Base-by-base conservation (phyloP, 148 eudicot species). In the Linanthus parryae region DNA sequence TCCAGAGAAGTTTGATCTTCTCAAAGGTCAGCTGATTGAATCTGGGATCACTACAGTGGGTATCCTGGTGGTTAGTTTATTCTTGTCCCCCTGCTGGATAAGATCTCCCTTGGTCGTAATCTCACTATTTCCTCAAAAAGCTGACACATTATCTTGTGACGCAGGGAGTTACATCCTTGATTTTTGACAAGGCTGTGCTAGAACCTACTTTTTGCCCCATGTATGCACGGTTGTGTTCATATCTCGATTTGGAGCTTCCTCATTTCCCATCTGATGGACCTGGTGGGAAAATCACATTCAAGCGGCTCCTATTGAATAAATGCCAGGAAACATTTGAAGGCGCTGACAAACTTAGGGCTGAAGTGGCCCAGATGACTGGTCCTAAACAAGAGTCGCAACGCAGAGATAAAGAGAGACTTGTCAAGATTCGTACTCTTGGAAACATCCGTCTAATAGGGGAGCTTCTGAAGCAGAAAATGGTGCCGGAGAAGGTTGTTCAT, bases 321-420 rank as follows among this genome's bases (percentile, higher is more conserved):
- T 94, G 99, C 61, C 99, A 94, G 62, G 99, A 88, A 75, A 96
- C 84, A 22, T 88, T 94, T 67, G 99, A 94, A 80, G 99, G 99
- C 56, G 88, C 88, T 45, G 96, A 76, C 53, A 61, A 76, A 25
- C 64, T 88, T 44, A 76, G 91, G 82, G 91, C 66, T 46, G 99
- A 88, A 66, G 52, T 69, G 8, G 70, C 81, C 65, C 82, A 75
- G 75, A 73, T 94, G 95, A 72, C 75, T 67, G 73, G 77, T 59
- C 95, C 88, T 49, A 88, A 78, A 11, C 99, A 88, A 63, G 96
- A 88, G 66, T 36, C 50, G 9, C 96, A 88, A 45, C 90, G 99
- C 4, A 78, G 88, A 53, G 99, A 94, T 41, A 88, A 84, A 70
- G 99, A 94, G 58, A 70, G 74, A 67, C 51, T 84, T 77, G 21